Percentiles rank a stretch among this genome's conserved stretches.
phyloP scores from a whole-genome alignment of 1,139 yeast genomes.

The Hanseniaspora uvarum region DNA sequence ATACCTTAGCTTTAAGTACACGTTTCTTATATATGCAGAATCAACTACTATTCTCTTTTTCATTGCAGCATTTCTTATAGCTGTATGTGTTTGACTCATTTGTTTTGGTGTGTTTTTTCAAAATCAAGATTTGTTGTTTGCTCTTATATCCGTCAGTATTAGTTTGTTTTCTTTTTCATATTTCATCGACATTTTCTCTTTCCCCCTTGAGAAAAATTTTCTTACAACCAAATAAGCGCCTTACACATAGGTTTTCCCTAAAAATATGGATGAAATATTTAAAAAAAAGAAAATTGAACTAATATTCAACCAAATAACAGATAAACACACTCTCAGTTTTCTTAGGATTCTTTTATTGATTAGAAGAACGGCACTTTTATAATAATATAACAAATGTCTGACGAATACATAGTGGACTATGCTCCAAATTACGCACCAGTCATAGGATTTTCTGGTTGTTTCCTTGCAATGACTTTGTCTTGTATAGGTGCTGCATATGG shows the following conservation, averaged over 20 bases:
- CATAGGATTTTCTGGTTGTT: constrained; percentile 89
- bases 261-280: not conserved
- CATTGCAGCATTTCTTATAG: not conserved
- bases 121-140: too few relatives aligned
- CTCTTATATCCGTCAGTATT: not conserved
- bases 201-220: not conserved
- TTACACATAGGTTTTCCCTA: too few relatives aligned
- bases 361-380: not conserved
- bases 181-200: not conserved
- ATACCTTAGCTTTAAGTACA: constrained; percentile 2
- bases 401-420: constrained; percentile 23
- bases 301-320: not conserved
- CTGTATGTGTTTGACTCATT: constrained; percentile 4
- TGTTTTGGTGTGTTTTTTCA: not conserved
- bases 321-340: too few relatives aligned
- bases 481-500: constrained; percentile 97
- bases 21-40: not conserved
- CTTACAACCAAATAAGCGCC: not conserved
- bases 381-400: not conserved
- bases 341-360: not conserved
- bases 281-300: not conserved
- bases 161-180: too few relatives aligned
- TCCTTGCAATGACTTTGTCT: constrained; percentile 79
- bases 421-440: constrained; percentile 88
- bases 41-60: constrained; percentile 9